Evolutionary conservation across 768 basidiomycete genomes (phyloP), one percentile per base, ranked within the genome.

Genomic region (Gloeostereum incarnatum): DNA sequence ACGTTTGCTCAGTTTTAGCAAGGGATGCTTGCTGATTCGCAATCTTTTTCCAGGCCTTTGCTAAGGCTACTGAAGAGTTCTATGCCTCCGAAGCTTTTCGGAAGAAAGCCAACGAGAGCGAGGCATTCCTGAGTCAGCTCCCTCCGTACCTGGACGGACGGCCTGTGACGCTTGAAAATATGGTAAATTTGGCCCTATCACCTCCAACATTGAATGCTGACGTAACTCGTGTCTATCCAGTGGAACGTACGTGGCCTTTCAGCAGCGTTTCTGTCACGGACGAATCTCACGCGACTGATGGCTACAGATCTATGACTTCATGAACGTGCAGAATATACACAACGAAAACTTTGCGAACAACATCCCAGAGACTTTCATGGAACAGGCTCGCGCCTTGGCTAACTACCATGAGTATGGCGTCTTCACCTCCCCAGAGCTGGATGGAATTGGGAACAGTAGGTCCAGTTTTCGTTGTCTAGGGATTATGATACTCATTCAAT

Each of bases 341-440:
- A 77, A 84, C 41, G 60, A 60, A 20, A 65, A 62, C 0, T 87
- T 82, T 44, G 49, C 60, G 6, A 38, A 58, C 0, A 43, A 40
- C 0, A 62, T 84, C 3, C 76, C 80, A 6, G 23, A 57, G 1
- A 63, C 62, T 0, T 71, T 61, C 46, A 62, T 81, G 13, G 65
- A 57, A 6, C 75, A 75, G 49, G 76, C 69, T 3, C 64, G 73
- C 14, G 67, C 63, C 31, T 65, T 87, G 5, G 83, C 81, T 2
- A 73, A 82, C 57, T 87, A 67, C 63, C 81, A 85, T 50, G 80
- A 86, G 59, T 74, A 79, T 53, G 69, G 68, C 33, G 68, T 84
- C 11, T 87, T 85, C 58, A 74, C 64, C 3, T 69, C 68, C 35
- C 51, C 60, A 0, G 50, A 62, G n/a, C 54, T 66, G 2, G 54